phyloP scores from a whole-genome alignment of 2,329 filamentous ascomycete genomes.

The Alternaria sp. region DNA sequence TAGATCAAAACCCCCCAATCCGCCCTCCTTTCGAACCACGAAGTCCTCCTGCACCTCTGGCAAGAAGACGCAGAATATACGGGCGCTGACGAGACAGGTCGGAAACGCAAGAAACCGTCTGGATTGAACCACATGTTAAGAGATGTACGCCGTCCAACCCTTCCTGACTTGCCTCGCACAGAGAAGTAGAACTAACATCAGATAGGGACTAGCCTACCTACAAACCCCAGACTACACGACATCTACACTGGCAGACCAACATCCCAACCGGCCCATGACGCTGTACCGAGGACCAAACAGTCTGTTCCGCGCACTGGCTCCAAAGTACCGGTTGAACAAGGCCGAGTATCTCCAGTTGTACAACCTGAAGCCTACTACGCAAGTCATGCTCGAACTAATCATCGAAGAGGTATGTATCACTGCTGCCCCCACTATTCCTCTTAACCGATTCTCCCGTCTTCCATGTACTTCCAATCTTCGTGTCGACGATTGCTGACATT shows the following conservation, averaged over 20 bases:
- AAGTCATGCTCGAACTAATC: constrained; percentile 46
- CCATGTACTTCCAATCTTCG: too few relatives aligned
- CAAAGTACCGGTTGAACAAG: constrained; percentile 48
- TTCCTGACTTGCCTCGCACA: not conserved
- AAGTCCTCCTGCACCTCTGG: constrained; percentile 65
- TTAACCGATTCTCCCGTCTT: not conserved
- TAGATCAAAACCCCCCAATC: constrained; percentile 75
- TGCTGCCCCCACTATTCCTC: not conserved
- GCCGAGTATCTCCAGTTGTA: constrained; percentile 52
- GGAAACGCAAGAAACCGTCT: constrained; percentile 48
- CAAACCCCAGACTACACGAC: constrained; percentile 41
- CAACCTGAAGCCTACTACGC: constrained; percentile 44
- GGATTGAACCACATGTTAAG: constrained; percentile 69
- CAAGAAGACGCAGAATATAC: constrained; percentile 47
- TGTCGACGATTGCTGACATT: not conserved
- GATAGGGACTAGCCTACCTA: constrained; percentile 60
- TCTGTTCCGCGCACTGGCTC: constrained; percentile 42
- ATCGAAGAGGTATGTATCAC: constrained; percentile 45
- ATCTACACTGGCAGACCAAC: constrained; percentile 24
- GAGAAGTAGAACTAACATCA: not conserved
- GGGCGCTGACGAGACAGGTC: constrained; percentile 40
- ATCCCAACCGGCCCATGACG: constrained; percentile 43
- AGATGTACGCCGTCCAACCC: constrained; percentile 61
- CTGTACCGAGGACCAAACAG: constrained; percentile 47
- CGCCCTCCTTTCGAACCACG: constrained; percentile 74